Conservation (phyloP, 2,329 filamentous ascomycete species). For the Geosmithia putterillii region DNA sequence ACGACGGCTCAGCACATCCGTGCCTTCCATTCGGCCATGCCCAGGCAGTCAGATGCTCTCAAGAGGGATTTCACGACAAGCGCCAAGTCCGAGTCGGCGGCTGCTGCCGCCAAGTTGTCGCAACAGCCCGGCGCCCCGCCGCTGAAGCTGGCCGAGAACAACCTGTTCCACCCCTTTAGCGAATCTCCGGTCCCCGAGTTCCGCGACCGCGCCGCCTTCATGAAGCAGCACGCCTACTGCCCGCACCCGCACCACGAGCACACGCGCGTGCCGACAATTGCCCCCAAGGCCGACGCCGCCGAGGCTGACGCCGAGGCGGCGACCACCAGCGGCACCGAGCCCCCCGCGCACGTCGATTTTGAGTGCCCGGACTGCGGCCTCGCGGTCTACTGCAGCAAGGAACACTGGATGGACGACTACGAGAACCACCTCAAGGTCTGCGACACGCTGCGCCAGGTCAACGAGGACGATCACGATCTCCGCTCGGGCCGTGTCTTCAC, state of each 20-base stretch:
- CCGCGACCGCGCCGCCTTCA: slow-evolving; percentile 75
- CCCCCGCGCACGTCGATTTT: slow-evolving; percentile 76
- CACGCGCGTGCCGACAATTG: slow-evolving; percentile 54
- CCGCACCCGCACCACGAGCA: slow-evolving; percentile 79
- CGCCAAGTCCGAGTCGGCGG: slow-evolving; percentile 12
- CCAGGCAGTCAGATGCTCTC: neutral
- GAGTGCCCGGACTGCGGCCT: slow-evolving; percentile 96
- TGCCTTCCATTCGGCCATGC: slow-evolving; percentile 13
- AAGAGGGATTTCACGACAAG: slow-evolving; percentile 18
- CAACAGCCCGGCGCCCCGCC: neutral
- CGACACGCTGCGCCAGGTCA: slow-evolving; percentile 82
- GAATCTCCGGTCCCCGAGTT: slow-evolving; percentile 83
- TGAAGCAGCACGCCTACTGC: slow-evolving; percentile 87
- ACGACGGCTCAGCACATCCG: slow-evolving; percentile 14
- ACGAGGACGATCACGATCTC: slow-evolving; percentile 95
- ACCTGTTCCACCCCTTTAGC: slow-evolving; percentile 89
- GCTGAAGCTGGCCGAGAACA: slow-evolving; percentile 38
- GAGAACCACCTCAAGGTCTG: slow-evolving; percentile 87
- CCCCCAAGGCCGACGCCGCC: slow-evolving; percentile 52
- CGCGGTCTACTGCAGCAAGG: slow-evolving; percentile 84
- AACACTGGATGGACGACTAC: slow-evolving; percentile 94
- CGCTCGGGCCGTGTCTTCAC: slow-evolving; percentile 83
- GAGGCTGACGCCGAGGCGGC: slow-evolving; percentile 43
- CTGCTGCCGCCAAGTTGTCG: slow-evolving; percentile 1
- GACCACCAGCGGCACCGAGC: slow-evolving; percentile 17